These are phyloP conservation scores for Heritiera littoralis DNA, from an alignment of 345 rosid genomes.

Conservation along the genomic window DNA sequence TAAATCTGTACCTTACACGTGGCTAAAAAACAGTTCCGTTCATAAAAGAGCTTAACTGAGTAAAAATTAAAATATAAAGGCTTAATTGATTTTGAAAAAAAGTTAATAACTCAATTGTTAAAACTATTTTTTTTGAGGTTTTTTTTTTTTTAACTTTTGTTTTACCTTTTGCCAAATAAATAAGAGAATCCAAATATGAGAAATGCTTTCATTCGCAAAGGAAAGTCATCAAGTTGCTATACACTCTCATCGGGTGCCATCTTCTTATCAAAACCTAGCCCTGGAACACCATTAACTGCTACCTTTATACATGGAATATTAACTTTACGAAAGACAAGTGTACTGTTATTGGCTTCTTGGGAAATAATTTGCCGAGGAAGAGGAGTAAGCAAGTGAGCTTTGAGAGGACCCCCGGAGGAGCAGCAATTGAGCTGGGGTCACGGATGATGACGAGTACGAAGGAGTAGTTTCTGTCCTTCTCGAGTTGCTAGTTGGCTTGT, in stretches of 20 bases:
- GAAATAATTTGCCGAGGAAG: conserved; percentile 33
- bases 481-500: conserved; percentile 38
- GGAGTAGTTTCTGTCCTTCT: conserved; percentile 29
- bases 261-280: background rate
- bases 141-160: too few relatives aligned
- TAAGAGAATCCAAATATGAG: background rate
- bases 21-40: too few relatives aligned
- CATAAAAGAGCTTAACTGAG: too few relatives aligned
- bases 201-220: background rate
- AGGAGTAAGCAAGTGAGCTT: conserved; percentile 48
- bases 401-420: conserved; percentile 44
- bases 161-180: too few relatives aligned
- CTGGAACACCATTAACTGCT: background rate
- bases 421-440: conserved; percentile 51
- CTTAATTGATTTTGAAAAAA: too few relatives aligned
- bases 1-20: too few relatives aligned
- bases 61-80: too few relatives aligned
- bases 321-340: background rate
- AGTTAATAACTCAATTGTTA: too few relatives aligned
- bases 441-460: conserved; percentile 38
- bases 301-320: background rate
- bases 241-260: background rate
- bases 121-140: too few relatives aligned
- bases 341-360: conserved; percentile 24
- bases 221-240: conserved; percentile 16